Evolutionary conservation across 805 yeast genomes (phyloP), one percentile per base, ranked within the genome.

Genomic region (Saccharomycopsis synnaedendra): DNA sequence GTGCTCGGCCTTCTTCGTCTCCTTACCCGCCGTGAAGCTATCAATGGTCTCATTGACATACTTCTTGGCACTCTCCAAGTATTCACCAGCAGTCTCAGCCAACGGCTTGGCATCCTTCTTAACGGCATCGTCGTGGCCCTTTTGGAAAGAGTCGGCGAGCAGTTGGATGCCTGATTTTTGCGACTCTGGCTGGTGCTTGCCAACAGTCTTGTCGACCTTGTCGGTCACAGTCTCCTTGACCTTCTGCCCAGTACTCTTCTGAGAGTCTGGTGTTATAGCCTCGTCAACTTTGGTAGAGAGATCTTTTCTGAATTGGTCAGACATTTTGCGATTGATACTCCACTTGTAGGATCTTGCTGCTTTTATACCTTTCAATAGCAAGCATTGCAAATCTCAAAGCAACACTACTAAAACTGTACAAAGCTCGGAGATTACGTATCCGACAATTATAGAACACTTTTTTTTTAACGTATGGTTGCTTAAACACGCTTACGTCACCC

Each of bases 201-300:
- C 70, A 50, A 81, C 86, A 47, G 72, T 65, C 60, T 74, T 69
- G 70, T 87, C 95, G 58, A 71, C 73, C n/a, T 72, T 62, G 60
- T 75, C 82, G 50, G 93, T 78, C 54, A 74, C 77, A 32, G 62
- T 50, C 68, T 87, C 95, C 72, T 82, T 82, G 56, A 80, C 80
- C 68, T 82, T 70, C 60, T 84, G 82, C 46, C 68, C 64, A 59
- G 68, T 65, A 37, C 80, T 58, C 70, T 87, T 87, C 65, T 82
- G 74, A 49, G 75, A 65, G 54, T 86, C 82, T 56, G 95, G 95
- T 56, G 75, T 82, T 40, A 82, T 51, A 40, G 74, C 60, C 71
- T 86, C 95, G 46, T 73, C 49, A 57, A 75, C 67, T 67, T 85
- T 84, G 63, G 82, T 82, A 55, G 79, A 57, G 61, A 86, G 73